Evolutionary conservation across 768 basidiomycete genomes (phyloP), one percentile per base, ranked within the genome.

Genomic region (Lactarius pseudohatsudake): DNA sequence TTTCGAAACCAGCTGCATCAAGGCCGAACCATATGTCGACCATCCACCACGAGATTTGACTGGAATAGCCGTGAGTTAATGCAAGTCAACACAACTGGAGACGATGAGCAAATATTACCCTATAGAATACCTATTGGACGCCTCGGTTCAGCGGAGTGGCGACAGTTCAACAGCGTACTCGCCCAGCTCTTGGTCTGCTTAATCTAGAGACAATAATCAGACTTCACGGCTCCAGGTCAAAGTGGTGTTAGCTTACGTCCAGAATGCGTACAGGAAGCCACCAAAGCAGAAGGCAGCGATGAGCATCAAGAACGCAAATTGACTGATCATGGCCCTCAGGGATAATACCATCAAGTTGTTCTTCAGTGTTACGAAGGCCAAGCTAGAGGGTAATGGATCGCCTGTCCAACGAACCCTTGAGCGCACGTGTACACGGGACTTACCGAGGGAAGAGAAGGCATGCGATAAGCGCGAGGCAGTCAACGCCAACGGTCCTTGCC

Each of bases 11-110:
- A 57, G 82, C 86, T 0, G 94, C 93, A 76, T 98, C 96, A 7
- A 98, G 82, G n/a, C 96, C 96, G 73, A 98, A 98, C 85, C 86
- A 93, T 11, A 95, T 76, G 73, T 96, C 92, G 28, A 96, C 82
- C 87, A 97, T 92, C 93, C 94, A 96, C 94, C 94, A 97, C 0
- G 89, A 87, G 62, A 96, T 92, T 34, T 85, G 82, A 28, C 85
- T 85, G 32, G 16, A 58, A 22, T 15, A 20, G n/a, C n/a, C 3
- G 40, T 41, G 40, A 59, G 38, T 8, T 50, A 11, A 58, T 5
- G 22, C n/a, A 18, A 16, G 45, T 8, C 8, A 30, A 40, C 6
- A 13, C 15, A 26, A 41, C 40, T 30, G 11, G 28, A 60, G 38
- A 9, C 57, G 47, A 34, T 18, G 18, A 8, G 64, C 74, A 64